Evolutionary conservation across 805 yeast genomes (phyloP).

Genomic region (Myxozyma sirexii): DNA sequence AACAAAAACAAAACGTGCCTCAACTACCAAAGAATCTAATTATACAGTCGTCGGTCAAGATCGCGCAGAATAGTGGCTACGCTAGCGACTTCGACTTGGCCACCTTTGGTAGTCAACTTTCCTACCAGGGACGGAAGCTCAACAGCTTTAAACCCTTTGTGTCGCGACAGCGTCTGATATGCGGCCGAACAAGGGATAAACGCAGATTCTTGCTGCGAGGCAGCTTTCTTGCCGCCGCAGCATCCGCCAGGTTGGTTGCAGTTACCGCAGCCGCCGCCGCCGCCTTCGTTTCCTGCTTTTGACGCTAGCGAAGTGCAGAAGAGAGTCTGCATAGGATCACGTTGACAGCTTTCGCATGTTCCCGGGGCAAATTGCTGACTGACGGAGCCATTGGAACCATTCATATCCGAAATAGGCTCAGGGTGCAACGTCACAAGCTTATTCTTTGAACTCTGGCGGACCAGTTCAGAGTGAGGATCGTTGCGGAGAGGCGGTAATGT

Average conservation of each 20-base stretch:
- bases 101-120: conserved; percentile 75
- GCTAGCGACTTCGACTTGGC: conserved; percentile 89
- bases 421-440: conserved; percentile 65
- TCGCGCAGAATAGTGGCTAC: conserved; percentile 84
- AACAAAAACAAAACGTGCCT: no score
- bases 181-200: conserved; percentile 91
- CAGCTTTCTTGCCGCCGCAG: conserved; percentile 32
- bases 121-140: conserved; percentile 76
- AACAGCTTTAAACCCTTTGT: conserved; percentile 70
- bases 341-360: conserved; percentile 77
- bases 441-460: conserved; percentile 36
- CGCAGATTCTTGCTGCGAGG: conserved; percentile 39
- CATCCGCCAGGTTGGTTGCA: conserved; percentile 37
- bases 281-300: conserved; percentile 6
- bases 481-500: conserved; percentile 31
- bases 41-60: conserved; percentile 67
- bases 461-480: conserved; percentile 27
- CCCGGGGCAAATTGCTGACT: conserved; percentile 61
- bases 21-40: conserved; percentile 38
- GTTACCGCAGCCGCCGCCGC: conserved; percentile 33
- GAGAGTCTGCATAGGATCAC: conserved; percentile 83
- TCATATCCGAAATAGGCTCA: conserved; percentile 49
- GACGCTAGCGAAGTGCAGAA: conserved; percentile 85
- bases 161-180: conserved; percentile 80
- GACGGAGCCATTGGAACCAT: conserved; percentile 8